Base-by-base conservation (phyloP, 768 basidiomycete species). In the Termitomyces sp. region DNA sequence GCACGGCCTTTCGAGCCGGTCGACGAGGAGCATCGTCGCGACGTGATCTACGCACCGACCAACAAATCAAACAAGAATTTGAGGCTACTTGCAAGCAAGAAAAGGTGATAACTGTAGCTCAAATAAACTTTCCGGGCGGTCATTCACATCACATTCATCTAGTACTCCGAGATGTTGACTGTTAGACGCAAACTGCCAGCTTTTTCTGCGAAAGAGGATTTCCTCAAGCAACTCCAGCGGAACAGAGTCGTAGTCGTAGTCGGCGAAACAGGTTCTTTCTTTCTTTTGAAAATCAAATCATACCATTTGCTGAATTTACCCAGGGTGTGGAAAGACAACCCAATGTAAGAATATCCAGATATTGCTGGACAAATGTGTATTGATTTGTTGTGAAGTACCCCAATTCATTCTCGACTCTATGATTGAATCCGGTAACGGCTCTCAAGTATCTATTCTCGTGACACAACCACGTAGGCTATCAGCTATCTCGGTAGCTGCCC, bases 401-500 rank as follows among this genome's bases (percentile, higher is more conserved):
- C 91, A 95, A 60, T 95, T 92, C 62, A 85, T 98, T 51, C 73
- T 97, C 45, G 93, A 97, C 61, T 82, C 88, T 41, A 78, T 90
- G 43, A 94, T 96, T 46, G 59, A 73, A 8, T 73, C 78, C 0
- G 73, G 74, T 15, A 70, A 70, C 17, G 93, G 92, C 11, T 80
- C 85, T 3, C 71, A 74, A 24, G 84, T 84, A 10, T 87, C 81
- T 2, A 92, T 98, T 49, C 71, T 97, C 40, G 75, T 95, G 5
- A 96, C 95, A 1, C 95, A 98, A 62, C 95, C 95, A 17, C 82
- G 94, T 21, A 78, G 93, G 64, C 80, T 96, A 11, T 89, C 92
- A 19, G 95, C 94, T 1, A 83, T 95, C 47, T 90, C 91, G 1
- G 90, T 98, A 5, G 88, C 95, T 3, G 77, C 85, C 11, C 85